A percentile compares a stretch with the other conserved stretches of the same genome.
phyloP scores from a whole-genome alignment of 2,329 filamentous ascomycete species.

The Alternaria novae-zelandiae region DNA sequence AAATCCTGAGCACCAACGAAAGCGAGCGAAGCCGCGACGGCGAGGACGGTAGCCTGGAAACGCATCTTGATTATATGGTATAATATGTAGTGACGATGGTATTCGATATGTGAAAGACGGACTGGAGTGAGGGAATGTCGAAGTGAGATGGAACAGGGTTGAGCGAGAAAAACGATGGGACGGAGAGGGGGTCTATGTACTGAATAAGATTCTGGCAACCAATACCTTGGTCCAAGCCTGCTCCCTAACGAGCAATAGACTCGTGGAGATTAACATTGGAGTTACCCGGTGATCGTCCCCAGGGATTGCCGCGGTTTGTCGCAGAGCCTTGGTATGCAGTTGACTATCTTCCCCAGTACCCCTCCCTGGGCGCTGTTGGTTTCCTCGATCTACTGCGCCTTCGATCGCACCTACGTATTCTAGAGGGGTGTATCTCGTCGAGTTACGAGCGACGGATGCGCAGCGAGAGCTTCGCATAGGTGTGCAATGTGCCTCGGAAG shows the following conservation, averaged over 20 bases:
- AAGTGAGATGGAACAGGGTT: not conserved
- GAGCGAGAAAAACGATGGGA: not conserved
- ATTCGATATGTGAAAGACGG: not conserved
- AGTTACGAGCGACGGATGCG: not conserved
- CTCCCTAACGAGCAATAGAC: not conserved
- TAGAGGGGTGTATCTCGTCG: not conserved
- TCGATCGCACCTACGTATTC: not conserved
- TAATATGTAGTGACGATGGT: not conserved
- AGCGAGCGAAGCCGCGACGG: constrained; percentile 35
- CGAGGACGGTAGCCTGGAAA: constrained; percentile 33
- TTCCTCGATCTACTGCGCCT: not conserved
- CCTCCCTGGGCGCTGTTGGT: not conserved
- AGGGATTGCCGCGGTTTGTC: not conserved
- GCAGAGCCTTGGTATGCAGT: not conserved
- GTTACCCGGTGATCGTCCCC: not conserved
- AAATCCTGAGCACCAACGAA: constrained; percentile 38
- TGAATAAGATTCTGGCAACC: not conserved
- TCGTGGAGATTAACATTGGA: constrained; percentile 2
- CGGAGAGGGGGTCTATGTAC: not conserved
- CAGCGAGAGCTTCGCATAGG: not conserved
- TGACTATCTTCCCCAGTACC: not conserved
- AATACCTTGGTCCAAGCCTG: not conserved
- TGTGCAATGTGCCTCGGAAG: not conserved
- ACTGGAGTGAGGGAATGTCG: not conserved
- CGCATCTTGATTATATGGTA: constrained; percentile 32